Base-by-base conservation (phyloP, 306 rosid species). In the Pyrus bretschneideri region DNA sequence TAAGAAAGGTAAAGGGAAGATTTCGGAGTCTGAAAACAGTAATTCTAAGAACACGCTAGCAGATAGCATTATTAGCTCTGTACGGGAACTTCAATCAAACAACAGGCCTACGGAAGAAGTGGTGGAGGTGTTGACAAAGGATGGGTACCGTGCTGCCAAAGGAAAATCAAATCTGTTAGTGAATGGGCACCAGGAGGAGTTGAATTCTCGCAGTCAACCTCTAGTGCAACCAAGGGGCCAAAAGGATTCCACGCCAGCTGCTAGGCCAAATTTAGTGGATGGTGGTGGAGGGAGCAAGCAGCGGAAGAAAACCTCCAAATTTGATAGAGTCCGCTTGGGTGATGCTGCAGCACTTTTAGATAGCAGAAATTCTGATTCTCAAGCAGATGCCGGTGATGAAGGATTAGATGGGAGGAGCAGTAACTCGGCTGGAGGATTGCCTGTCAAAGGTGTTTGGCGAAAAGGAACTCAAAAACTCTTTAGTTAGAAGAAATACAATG, bases 401-500 rank as follows among this genome's bases (percentile, higher is more conserved):
- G 71, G 61, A 18, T 17, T 35, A 49, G 84, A 86, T 71, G 89
- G 73, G 27, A 74, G 75, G 25, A 74, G 75, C 73, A 64, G 65
- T 44, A 73, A 86, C 77, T 64, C 82, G 15, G 23, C 76, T 13
- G 92, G 88, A 75, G 96, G 87, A 68, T 80, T 83, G 70, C 97
- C 98, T 45, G 93, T 85, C 9, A 88, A 87, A 27, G 97, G 98
- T 69, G 99, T 95, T 55, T 95, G 99, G 99, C 82, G 87, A 75
- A 92, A 91, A 22, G 96, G 93, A 30, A 92, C 83, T 38, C 86
- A 88, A 1, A 92, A 71, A 74, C 92, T 95, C 18, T 83, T 83
- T 79, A 61, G 82, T 44, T 82, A 77, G 68, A 31, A 60, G 22
- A 45, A 52, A 30, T 35, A 15, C 71, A 21, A 5, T 25, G 33